phyloP scores from a whole-genome alignment of 2,329 filamentous ascomycete species.

The Sclerotinia trifoliorum region DNA sequence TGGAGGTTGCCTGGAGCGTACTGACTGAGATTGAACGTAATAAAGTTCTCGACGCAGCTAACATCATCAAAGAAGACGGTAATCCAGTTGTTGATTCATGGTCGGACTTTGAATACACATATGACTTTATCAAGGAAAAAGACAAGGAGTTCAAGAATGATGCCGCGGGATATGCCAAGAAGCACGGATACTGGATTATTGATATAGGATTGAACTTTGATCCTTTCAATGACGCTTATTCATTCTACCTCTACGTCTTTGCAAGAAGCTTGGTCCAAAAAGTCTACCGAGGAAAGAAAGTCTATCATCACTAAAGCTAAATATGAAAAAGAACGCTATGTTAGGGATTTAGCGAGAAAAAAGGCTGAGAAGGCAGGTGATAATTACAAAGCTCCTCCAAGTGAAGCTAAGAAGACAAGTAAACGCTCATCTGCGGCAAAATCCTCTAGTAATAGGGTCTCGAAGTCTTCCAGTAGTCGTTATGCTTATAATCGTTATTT shows the following conservation, averaged over 20 bases:
- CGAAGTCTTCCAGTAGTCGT: neutral
- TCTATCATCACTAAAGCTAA: neutral
- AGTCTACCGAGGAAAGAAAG: neutral
- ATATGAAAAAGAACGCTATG: conserved; percentile 6
- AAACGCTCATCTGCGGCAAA: neutral
- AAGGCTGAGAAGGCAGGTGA: neutral
- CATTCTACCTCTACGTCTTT: neutral
- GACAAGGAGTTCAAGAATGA: neutral
- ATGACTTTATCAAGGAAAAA: neutral
- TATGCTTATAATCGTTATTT: neutral
- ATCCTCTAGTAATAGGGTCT: neutral
- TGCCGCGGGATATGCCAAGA: neutral
- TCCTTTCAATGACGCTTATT: too few species aligned
- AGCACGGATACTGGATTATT: conserved; percentile 1
- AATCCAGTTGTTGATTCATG: neutral
- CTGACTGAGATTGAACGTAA: neutral
- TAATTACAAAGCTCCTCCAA: conserved; percentile 3
- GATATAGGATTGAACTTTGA: neutral
- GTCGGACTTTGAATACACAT: neutral
- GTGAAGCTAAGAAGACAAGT: neutral
- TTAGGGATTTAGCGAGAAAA: conserved; percentile 1
- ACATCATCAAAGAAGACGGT: neutral
- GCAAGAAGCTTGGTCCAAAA: neutral
- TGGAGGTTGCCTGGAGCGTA: neutral
- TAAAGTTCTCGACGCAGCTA: neutral